phyloP scores from a whole-genome alignment of 768 basidiomycete species.

The Boletus coccyginus region DNA sequence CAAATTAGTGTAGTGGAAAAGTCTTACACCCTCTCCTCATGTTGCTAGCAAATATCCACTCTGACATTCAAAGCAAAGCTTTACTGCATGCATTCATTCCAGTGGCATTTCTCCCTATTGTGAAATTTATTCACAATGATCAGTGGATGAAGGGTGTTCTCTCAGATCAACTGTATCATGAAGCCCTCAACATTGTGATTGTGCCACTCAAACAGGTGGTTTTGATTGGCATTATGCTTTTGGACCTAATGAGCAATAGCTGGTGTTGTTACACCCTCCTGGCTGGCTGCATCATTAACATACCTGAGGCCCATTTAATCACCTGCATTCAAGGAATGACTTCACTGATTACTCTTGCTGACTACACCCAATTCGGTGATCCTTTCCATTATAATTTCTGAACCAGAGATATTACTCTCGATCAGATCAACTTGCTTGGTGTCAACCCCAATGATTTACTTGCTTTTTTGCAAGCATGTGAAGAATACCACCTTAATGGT shows the following conservation, averaged over 20 bases:
- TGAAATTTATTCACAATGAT: constrained; percentile 17
- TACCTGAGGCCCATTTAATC: constrained; percentile 30
- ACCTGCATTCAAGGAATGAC: constrained; percentile 31
- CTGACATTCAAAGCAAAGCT: background rate
- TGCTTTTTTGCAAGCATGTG: background rate
- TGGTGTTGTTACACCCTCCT: constrained; percentile 28
- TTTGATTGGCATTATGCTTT: constrained; percentile 15
- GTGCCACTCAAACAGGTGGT: constrained; percentile 16
- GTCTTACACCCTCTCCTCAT: background rate
- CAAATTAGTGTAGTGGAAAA: background rate
- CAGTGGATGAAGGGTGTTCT: constrained; percentile 8
- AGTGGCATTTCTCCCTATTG: background rate
- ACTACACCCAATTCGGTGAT: constrained; percentile 32
- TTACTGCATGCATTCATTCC: background rate
- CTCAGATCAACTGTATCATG: constrained; percentile 17
- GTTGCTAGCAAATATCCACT: background rate
- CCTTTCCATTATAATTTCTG: constrained; percentile 23
- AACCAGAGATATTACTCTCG: constrained; percentile 23
- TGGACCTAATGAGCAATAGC: constrained; percentile 21
- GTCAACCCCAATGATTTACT: background rate
- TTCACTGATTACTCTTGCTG: constrained; percentile 32
- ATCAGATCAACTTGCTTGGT: no score
- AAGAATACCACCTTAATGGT: constrained; percentile 3
- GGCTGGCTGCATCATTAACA: constrained; percentile 31
- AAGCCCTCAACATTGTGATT: constrained; percentile 16